Evolutionary conservation across 2,329 filamentous ascomycete species (phyloP).

Genomic region (Drechslerella dactyloides): DNA sequence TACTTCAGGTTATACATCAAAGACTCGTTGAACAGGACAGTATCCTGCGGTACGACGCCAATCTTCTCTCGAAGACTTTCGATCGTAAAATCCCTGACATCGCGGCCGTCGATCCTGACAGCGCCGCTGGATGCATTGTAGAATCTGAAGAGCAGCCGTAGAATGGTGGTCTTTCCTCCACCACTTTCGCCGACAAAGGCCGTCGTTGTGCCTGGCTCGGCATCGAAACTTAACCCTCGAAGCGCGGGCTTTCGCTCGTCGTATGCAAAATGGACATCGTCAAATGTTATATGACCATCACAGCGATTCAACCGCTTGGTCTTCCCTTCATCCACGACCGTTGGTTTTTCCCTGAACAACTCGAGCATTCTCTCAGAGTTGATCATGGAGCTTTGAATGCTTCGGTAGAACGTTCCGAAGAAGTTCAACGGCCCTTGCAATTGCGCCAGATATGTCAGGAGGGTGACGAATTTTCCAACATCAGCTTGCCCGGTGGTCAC

Average conservation of each 20-base stretch:
- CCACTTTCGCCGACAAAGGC: constrained; percentile 96
- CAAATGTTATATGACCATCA: constrained; percentile 81
- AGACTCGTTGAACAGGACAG: constrained; percentile 90
- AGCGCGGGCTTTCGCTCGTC: constrained; percentile 84
- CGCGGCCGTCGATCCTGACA: constrained; percentile 82
- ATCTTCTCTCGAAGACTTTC: constrained; percentile 91
- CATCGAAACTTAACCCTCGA: constrained; percentile 82
- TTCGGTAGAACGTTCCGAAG: constrained; percentile 93
- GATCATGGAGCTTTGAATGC: constrained; percentile 95
- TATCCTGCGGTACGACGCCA: constrained; percentile 96
- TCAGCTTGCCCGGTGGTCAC: constrained; percentile 70
- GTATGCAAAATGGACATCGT: constrained; percentile 89
- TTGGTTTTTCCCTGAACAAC: constrained; percentile 93
- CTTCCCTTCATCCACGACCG: constrained; percentile 77
- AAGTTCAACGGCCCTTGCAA: constrained; percentile 80
- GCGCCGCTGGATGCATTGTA: constrained; percentile 83
- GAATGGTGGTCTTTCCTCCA: constrained; percentile 94
- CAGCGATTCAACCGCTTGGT: constrained; percentile 71
- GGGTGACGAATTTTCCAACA: constrained; percentile 74
- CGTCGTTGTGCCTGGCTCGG: constrained; percentile 86
- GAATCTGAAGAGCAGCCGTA: constrained; percentile 93
- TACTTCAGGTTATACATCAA: constrained; percentile 95
- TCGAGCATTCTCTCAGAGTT: constrained; percentile 94
- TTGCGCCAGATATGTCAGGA: constrained; percentile 79
- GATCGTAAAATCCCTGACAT: constrained; percentile 86